Base-by-base conservation (phyloP, 1,284 basidiomycete genomes). In the Papiliotrema laurentii region DNA sequence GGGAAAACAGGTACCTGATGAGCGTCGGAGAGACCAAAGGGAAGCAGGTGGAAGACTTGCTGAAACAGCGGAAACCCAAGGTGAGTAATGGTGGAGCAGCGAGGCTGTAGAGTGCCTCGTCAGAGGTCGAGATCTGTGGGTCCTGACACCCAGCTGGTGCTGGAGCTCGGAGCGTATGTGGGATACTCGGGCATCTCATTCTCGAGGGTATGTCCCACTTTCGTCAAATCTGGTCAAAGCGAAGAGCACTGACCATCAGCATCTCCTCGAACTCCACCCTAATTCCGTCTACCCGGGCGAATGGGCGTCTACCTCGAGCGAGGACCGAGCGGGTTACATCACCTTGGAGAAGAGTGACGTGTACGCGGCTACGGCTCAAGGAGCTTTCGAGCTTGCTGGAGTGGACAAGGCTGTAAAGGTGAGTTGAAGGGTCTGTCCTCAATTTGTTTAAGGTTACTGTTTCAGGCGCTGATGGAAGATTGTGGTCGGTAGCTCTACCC, bases 161-260 rank as follows among this genome's bases (percentile, higher is more conserved):
- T 69, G 5, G 67, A 69, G 52, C 51, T 69, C 11, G 67, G 67
- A 14, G 41, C 61, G 6, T 69, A 69, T 45, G 66, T 69, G 34
- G 67, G 67, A 21, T 69, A 59, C 55, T 69, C 67, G 2, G 64
- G 58, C n/a, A 62, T 69, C 33, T 56, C 58, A n/a, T 69, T 69
- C 45, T 49, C 64, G 18, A 45, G 67, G 39, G 65, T 67, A 42
- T 56, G 65, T 51, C 4, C 14, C 10, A 31, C 21, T 34, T 38
- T n/a, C 42, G 10, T 16, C n/a, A 22, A 33, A 4, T 39, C 37
- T 31, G 22, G 13, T 35, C 33, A 28, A 10, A 7, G 11, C 24
- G 16, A 22, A n/a, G n/a, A n/a, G n/a, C 38, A 35, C 47, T 49
- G 26, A 45, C 31, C 4, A 5, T 1, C 37, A 67, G 65, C 60